Percentiles rank a stretch among this genome's conserved stretches.
These are phyloP conservation scores for Pseudozyma tsukubaensis DNA, from an alignment of 1,284 basidiomycete species.

Conservation along the genomic window DNA sequence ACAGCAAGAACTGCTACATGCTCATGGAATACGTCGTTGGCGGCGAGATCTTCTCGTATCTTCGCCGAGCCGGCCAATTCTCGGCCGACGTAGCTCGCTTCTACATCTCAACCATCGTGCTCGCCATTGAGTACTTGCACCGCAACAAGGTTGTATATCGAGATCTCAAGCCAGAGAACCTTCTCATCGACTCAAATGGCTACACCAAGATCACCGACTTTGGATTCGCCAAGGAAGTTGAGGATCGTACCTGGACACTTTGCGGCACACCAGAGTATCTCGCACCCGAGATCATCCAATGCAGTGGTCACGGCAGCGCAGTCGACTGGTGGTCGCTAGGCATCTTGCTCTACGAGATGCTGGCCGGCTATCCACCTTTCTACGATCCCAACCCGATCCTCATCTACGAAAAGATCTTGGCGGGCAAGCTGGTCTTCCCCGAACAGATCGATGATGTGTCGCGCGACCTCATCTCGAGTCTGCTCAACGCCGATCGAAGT, in stretches of 20 bases:
- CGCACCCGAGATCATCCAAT: slow-evolving; percentile 66
- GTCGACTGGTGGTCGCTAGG: slow-evolving; percentile 68
- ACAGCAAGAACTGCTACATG: slow-evolving; percentile 73
- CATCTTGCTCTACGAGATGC: slow-evolving; percentile 64
- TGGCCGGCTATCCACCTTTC: slow-evolving; percentile 67
- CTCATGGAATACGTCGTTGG: slow-evolving; percentile 73
- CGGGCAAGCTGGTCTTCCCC: slow-evolving; percentile 71
- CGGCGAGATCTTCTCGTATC: slow-evolving; percentile 72
- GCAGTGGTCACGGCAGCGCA: slow-evolving; percentile 59
- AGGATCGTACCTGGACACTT: slow-evolving; percentile 62
- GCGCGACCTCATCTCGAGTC: slow-evolving; percentile 71
- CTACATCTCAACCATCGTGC: slow-evolving; percentile 72
- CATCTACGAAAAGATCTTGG: slow-evolving; percentile 70
- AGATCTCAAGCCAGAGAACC: slow-evolving; percentile 67
- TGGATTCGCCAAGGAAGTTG: slow-evolving; percentile 63
- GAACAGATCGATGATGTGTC: slow-evolving; percentile 71
- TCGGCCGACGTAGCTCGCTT: slow-evolving; percentile 72
- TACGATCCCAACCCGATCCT: slow-evolving; percentile 55
- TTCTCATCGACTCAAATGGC: slow-evolving; percentile 55
- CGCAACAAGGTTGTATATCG: slow-evolving; percentile 62
- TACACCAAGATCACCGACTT: slow-evolving; percentile 66
- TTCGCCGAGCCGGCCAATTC: slow-evolving; percentile 70
- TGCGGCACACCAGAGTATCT: slow-evolving; percentile 67
- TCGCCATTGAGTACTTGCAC: slow-evolving; percentile 69
- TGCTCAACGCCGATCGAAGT: slow-evolving; percentile 71